A percentile compares a stretch with the other conserved stretches of the same genome.
Evolutionary conservation across 805 yeast species (phyloP).

Genomic region (Wickerhamiella bombiphila): DNA sequence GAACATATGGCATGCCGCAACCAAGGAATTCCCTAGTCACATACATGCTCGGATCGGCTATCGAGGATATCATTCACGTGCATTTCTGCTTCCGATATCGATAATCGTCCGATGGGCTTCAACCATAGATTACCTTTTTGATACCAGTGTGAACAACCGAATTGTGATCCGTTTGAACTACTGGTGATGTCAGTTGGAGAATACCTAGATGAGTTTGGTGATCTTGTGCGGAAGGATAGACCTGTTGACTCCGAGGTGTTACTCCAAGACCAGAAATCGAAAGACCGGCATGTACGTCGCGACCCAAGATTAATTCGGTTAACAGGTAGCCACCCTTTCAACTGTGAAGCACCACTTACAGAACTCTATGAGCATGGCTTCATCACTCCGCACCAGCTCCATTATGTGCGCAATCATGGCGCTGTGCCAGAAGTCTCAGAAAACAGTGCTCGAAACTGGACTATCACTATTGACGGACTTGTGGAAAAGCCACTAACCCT

Average conservation of each 20-base stretch:
- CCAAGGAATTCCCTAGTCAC: too few species aligned
- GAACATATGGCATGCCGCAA: too few species aligned
- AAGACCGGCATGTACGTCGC: constrained; percentile 23
- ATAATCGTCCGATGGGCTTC: too few species aligned
- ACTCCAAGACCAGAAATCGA: constrained; percentile 20
- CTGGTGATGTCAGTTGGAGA: neutral
- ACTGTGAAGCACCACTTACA: constrained; percentile 23
- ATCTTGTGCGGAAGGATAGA: constrained; percentile 7
- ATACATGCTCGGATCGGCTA: too few species aligned
- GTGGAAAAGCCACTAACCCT: constrained; percentile 22
- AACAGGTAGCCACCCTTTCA: constrained; percentile 27
- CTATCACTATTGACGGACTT: constrained; percentile 21
- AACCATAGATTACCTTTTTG: too few species aligned
- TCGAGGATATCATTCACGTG: too few species aligned
- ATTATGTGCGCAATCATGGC: constrained; percentile 27
- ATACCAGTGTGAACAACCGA: too few species aligned
- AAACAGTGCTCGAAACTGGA: constrained; percentile 21
- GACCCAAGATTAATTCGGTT: constrained; percentile 21
- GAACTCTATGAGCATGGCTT: constrained; percentile 22
- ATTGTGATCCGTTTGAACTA: too few species aligned
- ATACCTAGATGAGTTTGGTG: neutral
- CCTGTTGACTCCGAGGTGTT: constrained; percentile 12
- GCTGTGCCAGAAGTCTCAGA: constrained; percentile 21
- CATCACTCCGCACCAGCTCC: constrained; percentile 23
- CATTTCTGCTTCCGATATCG: too few species aligned